These are phyloP conservation scores for Claviceps africana DNA, from an alignment of 2,329 filamentous ascomycete species.

Conservation along the genomic window DNA sequence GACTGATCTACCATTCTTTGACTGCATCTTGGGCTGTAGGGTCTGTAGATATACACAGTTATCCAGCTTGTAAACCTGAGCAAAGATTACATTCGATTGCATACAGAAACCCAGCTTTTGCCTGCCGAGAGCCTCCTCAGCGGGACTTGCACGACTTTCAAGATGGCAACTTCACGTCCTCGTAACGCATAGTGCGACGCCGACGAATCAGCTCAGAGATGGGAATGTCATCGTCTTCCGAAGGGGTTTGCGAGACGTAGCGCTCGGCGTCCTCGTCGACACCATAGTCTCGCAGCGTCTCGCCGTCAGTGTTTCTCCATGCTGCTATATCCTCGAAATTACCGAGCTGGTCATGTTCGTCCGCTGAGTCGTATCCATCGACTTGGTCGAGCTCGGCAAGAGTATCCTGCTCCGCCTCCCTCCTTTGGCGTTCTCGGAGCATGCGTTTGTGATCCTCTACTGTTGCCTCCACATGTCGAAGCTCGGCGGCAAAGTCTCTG, in stretches of 20 bases:
- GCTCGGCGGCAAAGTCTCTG: slow-evolving; percentile 20
- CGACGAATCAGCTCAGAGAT: slow-evolving; percentile 52
- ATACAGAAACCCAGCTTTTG: background rate
- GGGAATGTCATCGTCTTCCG: slow-evolving; percentile 53
- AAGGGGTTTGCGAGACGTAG: slow-evolving; percentile 10
- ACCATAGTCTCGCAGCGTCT: slow-evolving; percentile 60
- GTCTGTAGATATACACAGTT: background rate
- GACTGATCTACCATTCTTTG: background rate
- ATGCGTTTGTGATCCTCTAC: slow-evolving; percentile 33
- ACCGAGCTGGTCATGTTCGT: slow-evolving; percentile 36
- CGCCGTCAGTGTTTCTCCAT: slow-evolving; percentile 66
- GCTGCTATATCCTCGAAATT: slow-evolving; percentile 43
- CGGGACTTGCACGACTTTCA: slow-evolving; percentile 10
- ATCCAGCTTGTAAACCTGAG: background rate
- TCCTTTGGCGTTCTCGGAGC: slow-evolving; percentile 35
- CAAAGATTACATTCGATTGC: background rate
- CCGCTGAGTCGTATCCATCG: slow-evolving; percentile 38
- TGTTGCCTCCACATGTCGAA: slow-evolving; percentile 21
- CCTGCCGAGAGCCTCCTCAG: background rate
- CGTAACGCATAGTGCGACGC: slow-evolving; percentile 24
- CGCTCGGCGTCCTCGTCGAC: slow-evolving; percentile 61
- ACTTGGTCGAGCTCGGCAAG: slow-evolving; percentile 37
- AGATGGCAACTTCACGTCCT: background rate
- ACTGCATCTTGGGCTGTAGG: background rate
- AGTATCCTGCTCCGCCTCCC: slow-evolving; percentile 28